Conservation (phyloP, 768 basidiomycete genomes). For the Boletus tomentosulus region DNA sequence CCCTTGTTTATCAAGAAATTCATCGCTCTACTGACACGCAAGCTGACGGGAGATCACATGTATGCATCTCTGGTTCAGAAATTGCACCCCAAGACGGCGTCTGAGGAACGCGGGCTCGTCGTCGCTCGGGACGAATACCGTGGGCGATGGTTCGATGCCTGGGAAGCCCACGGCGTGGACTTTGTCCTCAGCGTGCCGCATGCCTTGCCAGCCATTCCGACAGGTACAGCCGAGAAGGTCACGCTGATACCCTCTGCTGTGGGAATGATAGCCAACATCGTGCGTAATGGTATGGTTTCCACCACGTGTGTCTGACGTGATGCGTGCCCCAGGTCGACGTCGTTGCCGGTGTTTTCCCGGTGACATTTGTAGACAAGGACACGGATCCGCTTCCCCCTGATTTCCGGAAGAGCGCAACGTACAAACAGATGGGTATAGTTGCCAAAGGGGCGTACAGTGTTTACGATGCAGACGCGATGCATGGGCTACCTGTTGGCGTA, state of each 20-base stretch:
- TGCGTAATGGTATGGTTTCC: slow-evolving; percentile 20
- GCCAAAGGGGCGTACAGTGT: slow-evolving; percentile 46
- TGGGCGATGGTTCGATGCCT: slow-evolving; percentile 36
- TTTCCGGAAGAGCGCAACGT: slow-evolving; percentile 25
- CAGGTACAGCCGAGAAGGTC: slow-evolving; percentile 31
- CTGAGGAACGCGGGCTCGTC: slow-evolving; percentile 28
- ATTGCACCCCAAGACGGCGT: slow-evolving; percentile 30
- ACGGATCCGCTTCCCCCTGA: slow-evolving; percentile 36
- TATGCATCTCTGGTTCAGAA: slow-evolving; percentile 31
- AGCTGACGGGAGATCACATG: slow-evolving; percentile 22
- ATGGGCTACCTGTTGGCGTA: slow-evolving; percentile 64
- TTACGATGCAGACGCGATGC: slow-evolving; percentile 61
- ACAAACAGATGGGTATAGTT: slow-evolving; percentile 37
- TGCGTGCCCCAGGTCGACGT: slow-evolving; percentile 43
- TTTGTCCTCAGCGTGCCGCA: slow-evolving; percentile 39
- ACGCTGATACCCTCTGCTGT: slow-evolving; percentile 33
- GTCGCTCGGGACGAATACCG: slow-evolving; percentile 24
- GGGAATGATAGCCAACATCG: slow-evolving; percentile 42
- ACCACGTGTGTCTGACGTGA: background rate
- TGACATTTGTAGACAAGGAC: slow-evolving; percentile 47
- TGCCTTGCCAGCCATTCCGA: slow-evolving; percentile 36
- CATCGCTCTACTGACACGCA: slow-evolving; percentile 38
- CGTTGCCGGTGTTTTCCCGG: slow-evolving; percentile 55
- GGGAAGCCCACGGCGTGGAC: slow-evolving; percentile 37
- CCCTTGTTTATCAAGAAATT: slow-evolving; percentile 39